A percentile compares a stretch with the other conserved stretches of the same genome.
Conservation (phyloP, 2,329 filamentous ascomycete genomes). For the Phialocephala subalpina region DNA sequence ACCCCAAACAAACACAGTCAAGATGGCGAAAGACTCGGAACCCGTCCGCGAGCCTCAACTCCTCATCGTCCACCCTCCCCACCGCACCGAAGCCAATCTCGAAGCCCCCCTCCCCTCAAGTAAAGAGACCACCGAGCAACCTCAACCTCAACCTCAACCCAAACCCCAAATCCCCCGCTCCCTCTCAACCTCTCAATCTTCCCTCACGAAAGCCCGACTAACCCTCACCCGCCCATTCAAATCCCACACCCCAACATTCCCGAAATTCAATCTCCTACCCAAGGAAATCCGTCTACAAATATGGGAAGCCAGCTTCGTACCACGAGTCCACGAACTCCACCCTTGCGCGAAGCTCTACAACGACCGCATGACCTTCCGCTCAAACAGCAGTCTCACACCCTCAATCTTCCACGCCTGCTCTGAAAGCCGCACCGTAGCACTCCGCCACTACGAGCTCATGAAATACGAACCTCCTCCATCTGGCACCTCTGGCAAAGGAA, state of each 20-base stretch:
- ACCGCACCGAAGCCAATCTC: not conserved
- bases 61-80: not conserved
- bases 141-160: not conserved
- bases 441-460: constrained; percentile 40
- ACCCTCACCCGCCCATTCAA: constrained; percentile 47
- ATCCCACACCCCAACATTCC: constrained; percentile 28
- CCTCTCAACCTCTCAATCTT: not conserved
- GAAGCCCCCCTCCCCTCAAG: not conserved
- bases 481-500: constrained; percentile 35
- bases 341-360: constrained; percentile 43
- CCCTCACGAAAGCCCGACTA: constrained; percentile 81
- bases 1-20: not conserved
- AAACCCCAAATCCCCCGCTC: constrained; percentile 11
- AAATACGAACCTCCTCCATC: constrained; percentile 32
- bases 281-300: constrained; percentile 40
- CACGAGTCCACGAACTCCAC: constrained; percentile 43
- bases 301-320: constrained; percentile 37
- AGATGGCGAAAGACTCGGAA: not conserved
- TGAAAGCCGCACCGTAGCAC: constrained; percentile 38
- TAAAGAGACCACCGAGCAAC: not conserved
- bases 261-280: constrained; percentile 36
- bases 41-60: not conserved
- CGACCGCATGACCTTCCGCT: constrained; percentile 43
- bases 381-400: constrained; percentile 39
- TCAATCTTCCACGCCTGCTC: constrained; percentile 37